Base-by-base conservation (phyloP, 2,329 filamentous ascomycete genomes). In the Xylariomycetidae sp. region DNA sequence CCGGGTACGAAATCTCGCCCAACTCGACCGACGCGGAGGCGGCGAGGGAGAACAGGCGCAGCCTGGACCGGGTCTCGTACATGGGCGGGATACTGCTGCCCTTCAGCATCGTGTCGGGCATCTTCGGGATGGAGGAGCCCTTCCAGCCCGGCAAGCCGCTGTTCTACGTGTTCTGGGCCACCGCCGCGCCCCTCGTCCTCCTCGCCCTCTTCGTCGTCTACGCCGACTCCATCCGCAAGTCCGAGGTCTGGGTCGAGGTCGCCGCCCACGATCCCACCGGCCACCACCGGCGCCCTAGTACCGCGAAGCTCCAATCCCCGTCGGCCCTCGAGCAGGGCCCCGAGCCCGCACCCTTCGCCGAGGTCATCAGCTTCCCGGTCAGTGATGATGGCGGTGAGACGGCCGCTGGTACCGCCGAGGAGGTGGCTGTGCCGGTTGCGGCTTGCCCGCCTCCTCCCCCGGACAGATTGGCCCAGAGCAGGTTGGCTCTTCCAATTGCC, bases 81-180 rank as follows among this genome's bases (percentile, higher is more conserved):
- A 57, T 72, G 9, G 69, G 68, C 29, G 69, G 67, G 0, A 47
- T 72, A 1, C 51, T 72, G 5, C 57, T 72, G 1, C 69, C 69
- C 2, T 47, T 72, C 13, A 66, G 64, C 4, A 57, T 72, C 10
- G 61, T 72, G 4, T 64, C 67, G 0, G 59, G 64, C 10, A 57
- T 72, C 7, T 53, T 72, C 10, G 64, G 64, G 10, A 72, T 72
- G 52, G 59, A 63, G 18, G 64, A 63, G 6, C 49, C 58, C 1
- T 72, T 62, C 42, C 60, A 59, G 0, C 67, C 69, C 0, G 57
- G 53, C n/a, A 57, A 57, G 1, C 19, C 40, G 12, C 48, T 50
- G 13, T 72, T 72, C 49, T 72, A 59, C 58, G 58, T 72, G 0
- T 72, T 70, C 38, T 72, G 69, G 69, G 59, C 60, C 1, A 55